Conservation (phyloP, 2,329 filamentous ascomycete species). For the Aspergillus caelatus region DNA sequence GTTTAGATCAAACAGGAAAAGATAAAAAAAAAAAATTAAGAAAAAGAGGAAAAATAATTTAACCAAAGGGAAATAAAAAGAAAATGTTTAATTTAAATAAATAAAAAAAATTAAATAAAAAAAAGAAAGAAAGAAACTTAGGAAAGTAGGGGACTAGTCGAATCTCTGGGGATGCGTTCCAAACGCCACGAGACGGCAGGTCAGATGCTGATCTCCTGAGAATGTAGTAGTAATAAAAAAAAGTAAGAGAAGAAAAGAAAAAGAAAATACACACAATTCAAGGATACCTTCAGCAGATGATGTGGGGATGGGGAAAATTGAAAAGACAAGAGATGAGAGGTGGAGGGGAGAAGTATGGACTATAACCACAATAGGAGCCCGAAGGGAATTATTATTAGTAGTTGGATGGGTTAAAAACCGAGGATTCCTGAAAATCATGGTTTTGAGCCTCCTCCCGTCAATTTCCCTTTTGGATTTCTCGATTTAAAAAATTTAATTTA, state of each 20-base stretch:
- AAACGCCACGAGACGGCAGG: constrained; percentile 20
- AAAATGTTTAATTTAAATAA: constrained; percentile 7
- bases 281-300: constrained; percentile 4
- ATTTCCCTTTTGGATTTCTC: not conserved
- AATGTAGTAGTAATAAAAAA: constrained; percentile 7
- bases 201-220: constrained; percentile 22
- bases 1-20: constrained; percentile 10
- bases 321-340: not conserved
- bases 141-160: constrained; percentile 7
- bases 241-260: constrained; percentile 4
- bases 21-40: constrained; percentile 4
- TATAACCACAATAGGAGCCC: constrained; percentile 7
- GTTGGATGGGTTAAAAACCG: not conserved
- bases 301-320: constrained; percentile 1
- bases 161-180: constrained; percentile 15
- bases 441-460: constrained; percentile 28
- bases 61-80: constrained; percentile 1
- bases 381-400: constrained; percentile 15
- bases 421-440: constrained; percentile 16
- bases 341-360: not conserved
- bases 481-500: not conserved
- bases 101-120: not conserved
- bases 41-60: constrained; percentile 1
- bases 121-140: constrained; percentile 3
- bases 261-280: constrained; percentile 1